Conservation (phyloP, 768 basidiomycete genomes). For the Lactarius hatsudake region DNA sequence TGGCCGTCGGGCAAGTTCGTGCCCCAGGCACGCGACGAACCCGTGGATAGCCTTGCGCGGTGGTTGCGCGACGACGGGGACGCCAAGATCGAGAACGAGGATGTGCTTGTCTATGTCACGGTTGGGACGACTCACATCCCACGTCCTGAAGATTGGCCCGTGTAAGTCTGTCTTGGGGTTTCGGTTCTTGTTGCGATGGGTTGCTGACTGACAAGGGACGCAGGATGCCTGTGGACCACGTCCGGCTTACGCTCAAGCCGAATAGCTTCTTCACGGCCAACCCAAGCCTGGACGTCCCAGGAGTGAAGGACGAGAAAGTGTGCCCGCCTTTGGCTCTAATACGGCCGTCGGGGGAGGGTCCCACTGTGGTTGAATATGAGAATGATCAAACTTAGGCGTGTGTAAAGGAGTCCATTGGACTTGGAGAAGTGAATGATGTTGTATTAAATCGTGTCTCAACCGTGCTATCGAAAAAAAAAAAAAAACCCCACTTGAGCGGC, state of each 20-base stretch:
- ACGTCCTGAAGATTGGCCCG: constrained; percentile 86
- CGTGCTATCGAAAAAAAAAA: constrained; percentile 8
- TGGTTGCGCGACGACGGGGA: constrained; percentile 61
- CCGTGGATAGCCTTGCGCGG: constrained; percentile 65
- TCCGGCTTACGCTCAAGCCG: constrained; percentile 75
- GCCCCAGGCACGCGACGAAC: constrained; percentile 70
- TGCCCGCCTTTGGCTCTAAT: constrained; percentile 49
- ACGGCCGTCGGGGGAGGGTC: neutral
- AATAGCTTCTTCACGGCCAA: constrained; percentile 81
- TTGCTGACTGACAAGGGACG: constrained; percentile 1
- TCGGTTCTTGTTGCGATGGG: neutral
- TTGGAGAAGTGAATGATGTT: neutral
- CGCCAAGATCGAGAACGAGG: constrained; percentile 66
- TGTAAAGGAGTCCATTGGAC: neutral
- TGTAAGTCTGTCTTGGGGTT: constrained; percentile 47
- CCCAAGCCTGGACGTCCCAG: constrained; percentile 90
- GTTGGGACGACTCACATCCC: constrained; percentile 79
- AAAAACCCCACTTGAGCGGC: neutral
- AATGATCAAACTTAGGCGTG: neutral
- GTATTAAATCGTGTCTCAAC: neutral
- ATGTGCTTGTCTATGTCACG: constrained; percentile 75
- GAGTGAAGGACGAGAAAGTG: constrained; percentile 59
- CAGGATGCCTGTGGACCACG: constrained; percentile 80
- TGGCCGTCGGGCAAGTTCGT: constrained; percentile 89
- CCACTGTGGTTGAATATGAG: constrained; percentile 18